Evolutionary conservation across 164 flowering plant species (phyloP).

Genomic region (Amborella trichopoda): DNA sequence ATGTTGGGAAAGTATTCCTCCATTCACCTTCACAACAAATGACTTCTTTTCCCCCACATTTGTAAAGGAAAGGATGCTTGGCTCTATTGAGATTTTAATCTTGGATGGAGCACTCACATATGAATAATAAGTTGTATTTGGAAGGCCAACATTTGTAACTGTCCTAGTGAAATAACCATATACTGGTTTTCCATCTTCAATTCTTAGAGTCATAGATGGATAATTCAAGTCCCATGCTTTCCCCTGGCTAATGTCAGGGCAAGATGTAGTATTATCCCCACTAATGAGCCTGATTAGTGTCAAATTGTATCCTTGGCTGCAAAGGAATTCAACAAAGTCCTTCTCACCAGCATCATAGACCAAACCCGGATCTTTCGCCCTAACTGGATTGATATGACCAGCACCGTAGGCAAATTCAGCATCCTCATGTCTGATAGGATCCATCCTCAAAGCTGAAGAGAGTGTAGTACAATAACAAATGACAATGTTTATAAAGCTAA

Average conservation of each 20-base stretch:
- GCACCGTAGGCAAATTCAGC: constrained; percentile 44
- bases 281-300: constrained; percentile 19
- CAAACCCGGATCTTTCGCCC: constrained; percentile 38
- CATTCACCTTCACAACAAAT: constrained; percentile 22
- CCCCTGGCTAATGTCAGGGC: constrained; percentile 18
- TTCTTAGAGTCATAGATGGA: constrained; percentile 34
- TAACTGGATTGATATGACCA: constrained; percentile 35
- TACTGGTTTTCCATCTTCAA: constrained; percentile 28
- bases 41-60: constrained; percentile 21
- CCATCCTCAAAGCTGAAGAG: constrained; percentile 21
- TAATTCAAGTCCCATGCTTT: constrained; percentile 39
- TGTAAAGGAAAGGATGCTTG: constrained; percentile 22
- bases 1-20: constrained; percentile 20
- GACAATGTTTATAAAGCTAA: no score
- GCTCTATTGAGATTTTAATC: constrained; percentile 15
- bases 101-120: constrained; percentile 4
- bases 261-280: constrained; percentile 19
- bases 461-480: no score
- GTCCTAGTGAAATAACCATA: constrained; percentile 25
- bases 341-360: constrained; percentile 25
- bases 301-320: constrained; percentile 30
- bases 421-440: constrained; percentile 17
- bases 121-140: constrained; percentile 29
- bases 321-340: constrained; percentile 36
- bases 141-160: constrained; percentile 34